Evolutionary conservation across 345 rosid species (phyloP), one percentile per base, ranked within the genome.

Genomic region (Cochlearia excelsa): DNA sequence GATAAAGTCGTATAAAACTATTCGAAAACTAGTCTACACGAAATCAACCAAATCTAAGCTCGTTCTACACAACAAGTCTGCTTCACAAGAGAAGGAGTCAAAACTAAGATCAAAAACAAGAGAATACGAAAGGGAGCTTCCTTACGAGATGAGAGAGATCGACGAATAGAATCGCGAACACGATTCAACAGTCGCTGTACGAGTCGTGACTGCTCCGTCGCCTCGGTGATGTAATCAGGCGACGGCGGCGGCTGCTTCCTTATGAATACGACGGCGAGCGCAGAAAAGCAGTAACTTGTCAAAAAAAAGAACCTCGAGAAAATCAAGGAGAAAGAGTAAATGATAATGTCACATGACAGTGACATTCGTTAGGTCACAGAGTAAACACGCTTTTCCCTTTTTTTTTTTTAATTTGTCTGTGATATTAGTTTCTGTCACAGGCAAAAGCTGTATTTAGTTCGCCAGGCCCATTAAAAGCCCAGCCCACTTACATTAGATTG

Each of bases 381-480:
- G 28, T 57, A 1, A 5, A 33, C 54, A 53, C 51, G 43, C 40
- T 48, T 65, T 48, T 46, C 11, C 9, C 29, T 37, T 11, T 10
- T 7, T 4, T 43, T 70, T 50, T 56, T 23, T 0, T 70, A 0
- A 63, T 70, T 70, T 53, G 74, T 55, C 74, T 70, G 74, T 70
- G 6, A 63, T 63, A 5, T 61, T 31, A 56, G 11, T 26, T 49
- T 57, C 46, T 57, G 52, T 70, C 64, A 70, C 65, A 57, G 74
- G 0, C 65, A 34, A 3, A 3, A 40, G 30, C 11, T 48, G 54
- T 37, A 2, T 35, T 35, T 28, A 35, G 29, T 50, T 63, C 74
- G 74, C 63, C 69, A 70, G 54, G 74, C 59, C 74, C 74, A 61
- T 59, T 67, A 38, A 58, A 23, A 35, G 59, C 39, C 64, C 51